Conservation (phyloP, 768 basidiomycete species). For the Clavulina sp. region DNA sequence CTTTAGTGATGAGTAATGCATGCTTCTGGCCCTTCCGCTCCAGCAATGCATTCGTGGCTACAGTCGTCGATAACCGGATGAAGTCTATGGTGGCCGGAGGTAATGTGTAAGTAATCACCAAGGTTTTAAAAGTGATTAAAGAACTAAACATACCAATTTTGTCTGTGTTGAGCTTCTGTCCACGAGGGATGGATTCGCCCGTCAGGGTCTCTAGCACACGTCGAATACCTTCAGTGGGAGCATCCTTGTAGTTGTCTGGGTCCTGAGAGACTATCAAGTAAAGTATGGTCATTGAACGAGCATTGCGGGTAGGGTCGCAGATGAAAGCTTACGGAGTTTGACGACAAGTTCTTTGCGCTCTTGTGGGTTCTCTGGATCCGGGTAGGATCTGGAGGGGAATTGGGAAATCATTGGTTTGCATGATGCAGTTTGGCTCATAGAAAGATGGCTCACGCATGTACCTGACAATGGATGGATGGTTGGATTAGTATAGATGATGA, state of each 20-base stretch:
- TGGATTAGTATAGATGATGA: no score
- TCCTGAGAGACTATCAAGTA: constrained; percentile 62
- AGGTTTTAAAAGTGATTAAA: neutral
- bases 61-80: constrained; percentile 82
- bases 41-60: constrained; percentile 88
- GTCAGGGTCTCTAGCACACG: constrained; percentile 66
- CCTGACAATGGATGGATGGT: neutral
- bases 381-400: constrained; percentile 56
- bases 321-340: constrained; percentile 49
- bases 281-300: neutral
- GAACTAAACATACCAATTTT: constrained; percentile 48
- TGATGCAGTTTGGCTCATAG: neutral
- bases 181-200: constrained; percentile 49
- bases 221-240: constrained; percentile 86
- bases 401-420: neutral
- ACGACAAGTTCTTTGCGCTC: constrained; percentile 70
- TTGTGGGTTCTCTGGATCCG: constrained; percentile 41
- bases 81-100: constrained; percentile 32
- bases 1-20: constrained; percentile 77
- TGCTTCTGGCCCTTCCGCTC: constrained; percentile 90
- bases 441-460: constrained; percentile 39
- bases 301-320: neutral
- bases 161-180: constrained; percentile 46
- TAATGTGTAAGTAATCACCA: neutral
- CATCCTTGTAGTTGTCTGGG: constrained; percentile 72